Percentiles rank a stretch among this genome's conserved stretches.
phyloP scores from a whole-genome alignment of 257 asterid genomes.

The Solanum neorickii region DNA sequence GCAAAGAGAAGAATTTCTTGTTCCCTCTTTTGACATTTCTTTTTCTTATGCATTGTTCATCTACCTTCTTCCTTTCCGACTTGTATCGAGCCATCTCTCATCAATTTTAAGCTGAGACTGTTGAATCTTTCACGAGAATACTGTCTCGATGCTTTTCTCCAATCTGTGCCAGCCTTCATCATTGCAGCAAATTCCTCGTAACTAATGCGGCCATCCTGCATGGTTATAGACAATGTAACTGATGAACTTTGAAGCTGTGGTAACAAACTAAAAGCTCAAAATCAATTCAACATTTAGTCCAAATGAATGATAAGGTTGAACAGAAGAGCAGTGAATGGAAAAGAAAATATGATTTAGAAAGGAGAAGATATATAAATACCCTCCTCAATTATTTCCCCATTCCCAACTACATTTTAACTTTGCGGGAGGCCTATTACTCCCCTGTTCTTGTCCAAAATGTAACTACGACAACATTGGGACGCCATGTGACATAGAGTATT shows the following conservation, averaged over 20 bases:
- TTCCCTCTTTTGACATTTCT: not conserved
- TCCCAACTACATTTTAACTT: not conserved
- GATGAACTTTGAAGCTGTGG: not conserved
- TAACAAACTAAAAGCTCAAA: not conserved
- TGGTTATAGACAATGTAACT: not conserved
- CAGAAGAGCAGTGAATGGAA: not conserved
- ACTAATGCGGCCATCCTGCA: constrained; percentile 23
- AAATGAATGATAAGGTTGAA: not conserved
- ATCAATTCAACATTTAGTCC: not conserved
- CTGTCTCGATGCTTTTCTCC: constrained; percentile 26
- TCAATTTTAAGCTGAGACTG: constrained; percentile 18
- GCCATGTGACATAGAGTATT: not conserved
- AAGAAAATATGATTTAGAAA: not conserved
- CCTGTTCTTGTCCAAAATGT: not conserved
- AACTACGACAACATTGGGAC: not conserved
- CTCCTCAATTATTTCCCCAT: not conserved
- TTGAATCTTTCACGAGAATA: constrained; percentile 19
- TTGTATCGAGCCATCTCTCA: constrained; percentile 13
- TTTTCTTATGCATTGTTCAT: not conserved
- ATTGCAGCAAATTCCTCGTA: constrained; percentile 17
- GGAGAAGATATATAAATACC: not conserved
- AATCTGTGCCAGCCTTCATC: constrained; percentile 27
- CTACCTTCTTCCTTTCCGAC: constrained; percentile 1
- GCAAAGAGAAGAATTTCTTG: not conserved
- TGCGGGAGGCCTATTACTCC: not conserved